A percentile compares a stretch with the other conserved stretches of the same genome.
Evolutionary conservation across 495 filamentous ascomycete genomes (phyloP).

Genomic region (Tetracladium setigerum): DNA sequence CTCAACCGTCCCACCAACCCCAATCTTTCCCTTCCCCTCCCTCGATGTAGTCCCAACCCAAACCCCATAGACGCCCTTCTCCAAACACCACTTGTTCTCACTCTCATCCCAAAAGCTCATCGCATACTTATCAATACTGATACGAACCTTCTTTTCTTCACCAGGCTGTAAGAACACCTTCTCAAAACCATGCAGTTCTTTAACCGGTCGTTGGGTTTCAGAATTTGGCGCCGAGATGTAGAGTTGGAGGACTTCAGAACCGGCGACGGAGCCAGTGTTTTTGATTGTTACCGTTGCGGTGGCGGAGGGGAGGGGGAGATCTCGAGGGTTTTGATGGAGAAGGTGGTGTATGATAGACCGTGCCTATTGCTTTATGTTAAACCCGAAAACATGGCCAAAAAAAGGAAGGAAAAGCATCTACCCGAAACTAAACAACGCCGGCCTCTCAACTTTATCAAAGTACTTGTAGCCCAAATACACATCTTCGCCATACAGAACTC

Average conservation of each 20-base stretch:
- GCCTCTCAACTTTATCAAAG: conserved; percentile 58
- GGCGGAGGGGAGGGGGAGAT: conserved; percentile 35
- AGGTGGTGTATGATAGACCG: conserved; percentile 67
- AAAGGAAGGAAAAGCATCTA: neutral
- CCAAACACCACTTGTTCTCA: conserved; percentile 23
- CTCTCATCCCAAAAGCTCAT: conserved; percentile 28
- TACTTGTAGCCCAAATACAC: conserved; percentile 71
- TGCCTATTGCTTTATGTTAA: conserved; percentile 30
- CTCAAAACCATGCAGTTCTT: conserved; percentile 67
- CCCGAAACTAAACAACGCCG: conserved; percentile 60
- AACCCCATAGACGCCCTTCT: conserved; percentile 25
- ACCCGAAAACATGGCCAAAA: neutral
- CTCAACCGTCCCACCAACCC: neutral
- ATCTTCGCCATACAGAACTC: conserved; percentile 74
- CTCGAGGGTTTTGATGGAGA: conserved; percentile 46
- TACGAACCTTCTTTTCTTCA: conserved; percentile 48
- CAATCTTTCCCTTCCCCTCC: conserved; percentile 17
- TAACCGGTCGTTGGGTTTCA: conserved; percentile 50
- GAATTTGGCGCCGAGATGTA: conserved; percentile 37
- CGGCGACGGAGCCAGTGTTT: conserved; percentile 48
- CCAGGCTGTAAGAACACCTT: conserved; percentile 60
- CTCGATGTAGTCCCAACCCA: conserved; percentile 23
- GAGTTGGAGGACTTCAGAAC: conserved; percentile 54
- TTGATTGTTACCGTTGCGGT: conserved; percentile 31
- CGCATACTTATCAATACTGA: conserved; percentile 47